A percentile compares a stretch with the other conserved stretches of the same genome.
Conservation (phyloP, 2,329 filamentous ascomycete species). For the Beauveria caledonica region DNA sequence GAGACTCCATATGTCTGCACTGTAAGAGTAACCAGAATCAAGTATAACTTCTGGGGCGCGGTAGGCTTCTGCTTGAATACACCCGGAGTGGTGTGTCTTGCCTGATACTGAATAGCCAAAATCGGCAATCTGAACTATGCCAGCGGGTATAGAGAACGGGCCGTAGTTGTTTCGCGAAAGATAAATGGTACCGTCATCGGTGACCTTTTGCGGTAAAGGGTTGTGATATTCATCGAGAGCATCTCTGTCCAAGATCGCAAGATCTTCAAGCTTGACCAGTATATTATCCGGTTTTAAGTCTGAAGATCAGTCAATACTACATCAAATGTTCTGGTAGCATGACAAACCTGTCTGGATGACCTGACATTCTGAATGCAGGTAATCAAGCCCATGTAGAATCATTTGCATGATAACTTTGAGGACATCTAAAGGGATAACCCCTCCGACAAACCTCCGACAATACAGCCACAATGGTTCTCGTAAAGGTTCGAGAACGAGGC, state of each 20-base stretch:
- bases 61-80: constrained; percentile 15
- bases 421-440: constrained; percentile 10
- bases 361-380: constrained; percentile 17
- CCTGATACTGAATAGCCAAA: constrained; percentile 15
- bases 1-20: constrained; percentile 18
- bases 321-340: neutral
- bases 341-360: constrained; percentile 17
- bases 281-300: neutral
- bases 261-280: neutral
- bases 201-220: constrained; percentile 16
- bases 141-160: constrained; percentile 13
- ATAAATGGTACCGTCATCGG: constrained; percentile 15
- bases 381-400: constrained; percentile 17
- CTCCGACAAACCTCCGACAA: constrained; percentile 14
- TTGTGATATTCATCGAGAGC: constrained; percentile 16
- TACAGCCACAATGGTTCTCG: constrained; percentile 21
- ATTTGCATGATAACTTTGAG: constrained; percentile 18
- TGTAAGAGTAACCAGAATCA: constrained; percentile 15
- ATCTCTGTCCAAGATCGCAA: constrained; percentile 13
- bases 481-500: constrained; percentile 17
- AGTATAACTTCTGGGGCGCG: constrained; percentile 18
- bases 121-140: constrained; percentile 15
- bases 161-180: constrained; percentile 18
- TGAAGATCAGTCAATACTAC: neutral
- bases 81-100: neutral